A percentile compares a stretch with the other conserved stretches of the same genome.
Conservation (phyloP, 805 yeast genomes). For the Wickerhamiella slavikovae region DNA sequence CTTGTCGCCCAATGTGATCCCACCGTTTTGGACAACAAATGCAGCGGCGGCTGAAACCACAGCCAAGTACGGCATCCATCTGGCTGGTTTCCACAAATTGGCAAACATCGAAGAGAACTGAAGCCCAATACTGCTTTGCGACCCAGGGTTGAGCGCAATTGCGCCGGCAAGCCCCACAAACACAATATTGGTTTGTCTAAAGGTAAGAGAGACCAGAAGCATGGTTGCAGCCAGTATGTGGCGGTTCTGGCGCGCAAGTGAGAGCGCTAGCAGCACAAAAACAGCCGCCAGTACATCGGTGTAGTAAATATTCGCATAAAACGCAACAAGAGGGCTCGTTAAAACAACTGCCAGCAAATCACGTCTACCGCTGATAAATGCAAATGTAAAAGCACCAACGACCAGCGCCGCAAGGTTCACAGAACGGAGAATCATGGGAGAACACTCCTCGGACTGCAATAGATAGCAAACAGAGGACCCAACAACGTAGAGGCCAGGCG, state of each 20-base stretch:
- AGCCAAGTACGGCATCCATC: slow-evolving; percentile 7
- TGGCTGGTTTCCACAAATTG: neutral
- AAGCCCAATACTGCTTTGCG: neutral
- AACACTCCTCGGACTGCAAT: slow-evolving; percentile 13
- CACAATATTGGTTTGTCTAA: slow-evolving; percentile 80
- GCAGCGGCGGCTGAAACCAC: slow-evolving; percentile 28
- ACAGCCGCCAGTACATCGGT: slow-evolving; percentile 89
- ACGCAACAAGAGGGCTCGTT: slow-evolving; percentile 48
- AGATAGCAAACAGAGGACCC: no score
- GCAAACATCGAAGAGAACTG: slow-evolving; percentile 1
- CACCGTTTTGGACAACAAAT: slow-evolving; percentile 51
- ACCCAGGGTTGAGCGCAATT: neutral
- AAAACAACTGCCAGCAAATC: slow-evolving; percentile 24
- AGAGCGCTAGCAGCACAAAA: slow-evolving; percentile 32
- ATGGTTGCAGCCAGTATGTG: slow-evolving; percentile 27
- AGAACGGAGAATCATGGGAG: slow-evolving; percentile 24
- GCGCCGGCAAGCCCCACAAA: slow-evolving; percentile 47
- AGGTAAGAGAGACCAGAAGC: slow-evolving; percentile 43
- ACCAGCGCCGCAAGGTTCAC: slow-evolving; percentile 30
- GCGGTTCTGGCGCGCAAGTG: slow-evolving; percentile 9
- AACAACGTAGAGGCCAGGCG: slow-evolving; percentile 64
- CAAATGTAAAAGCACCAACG: slow-evolving; percentile 21
- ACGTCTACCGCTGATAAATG: slow-evolving; percentile 22
- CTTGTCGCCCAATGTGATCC: slow-evolving; percentile 83
- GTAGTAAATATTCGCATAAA: slow-evolving; percentile 63